phyloP scores from a whole-genome alignment of 2,329 filamentous ascomycete species.

The Venturia oleaginea region DNA sequence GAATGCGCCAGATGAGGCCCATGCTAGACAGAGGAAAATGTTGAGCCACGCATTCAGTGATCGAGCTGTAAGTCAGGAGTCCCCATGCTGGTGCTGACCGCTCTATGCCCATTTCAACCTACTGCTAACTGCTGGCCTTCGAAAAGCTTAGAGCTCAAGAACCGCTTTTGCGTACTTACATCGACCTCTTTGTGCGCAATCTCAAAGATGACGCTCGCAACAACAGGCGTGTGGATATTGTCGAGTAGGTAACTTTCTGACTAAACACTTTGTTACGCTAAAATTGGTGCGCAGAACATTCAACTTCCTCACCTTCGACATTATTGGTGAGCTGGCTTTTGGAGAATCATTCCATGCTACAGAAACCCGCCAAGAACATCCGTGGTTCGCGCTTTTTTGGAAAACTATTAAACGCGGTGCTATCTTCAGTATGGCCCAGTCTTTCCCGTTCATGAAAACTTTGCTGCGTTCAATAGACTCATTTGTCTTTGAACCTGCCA shows the following conservation, averaged over 20 bases:
- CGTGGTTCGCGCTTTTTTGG: conserved; percentile 1
- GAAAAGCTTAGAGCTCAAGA: conserved; percentile 12
- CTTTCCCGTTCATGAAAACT: neutral
- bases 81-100: neutral
- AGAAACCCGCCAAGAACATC: neutral
- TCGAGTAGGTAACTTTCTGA: too few relatives aligned
- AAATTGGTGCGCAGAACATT: too few relatives aligned
- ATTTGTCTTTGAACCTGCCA: conserved; percentile 20
- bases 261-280: too few relatives aligned
- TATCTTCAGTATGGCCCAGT: neutral
- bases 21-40: conserved; percentile 12
- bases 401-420: neutral
- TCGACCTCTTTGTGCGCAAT: conserved; percentile 11
- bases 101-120: neutral
- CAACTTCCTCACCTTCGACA: conserved; percentile 15
- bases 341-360: conserved; percentile 14
- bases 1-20: conserved; percentile 6
- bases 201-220: neutral
- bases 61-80: conserved; percentile 7
- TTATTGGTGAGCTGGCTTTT: conserved; percentile 14
- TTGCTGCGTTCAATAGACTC: neutral
- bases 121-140: neutral
- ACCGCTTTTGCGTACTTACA: conserved; percentile 12
- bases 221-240: conserved; percentile 10
- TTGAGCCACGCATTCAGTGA: conserved; percentile 14